These are phyloP conservation scores for Corynascus novoguineensis DNA, from an alignment of 495 filamentous ascomycete genomes.

Conservation along the genomic window DNA sequence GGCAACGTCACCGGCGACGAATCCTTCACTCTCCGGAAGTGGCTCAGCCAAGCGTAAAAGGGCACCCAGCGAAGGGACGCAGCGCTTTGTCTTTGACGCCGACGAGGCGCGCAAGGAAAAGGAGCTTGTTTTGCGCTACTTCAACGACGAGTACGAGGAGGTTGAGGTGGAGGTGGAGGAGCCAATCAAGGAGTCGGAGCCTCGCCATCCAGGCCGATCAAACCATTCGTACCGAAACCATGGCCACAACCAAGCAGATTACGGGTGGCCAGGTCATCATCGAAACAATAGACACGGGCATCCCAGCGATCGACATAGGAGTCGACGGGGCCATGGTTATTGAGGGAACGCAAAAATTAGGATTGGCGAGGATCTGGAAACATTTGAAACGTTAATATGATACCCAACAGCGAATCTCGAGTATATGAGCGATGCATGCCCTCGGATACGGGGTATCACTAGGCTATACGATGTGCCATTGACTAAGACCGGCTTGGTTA, in stretches of 20 bases:
- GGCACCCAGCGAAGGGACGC: slow-evolving; percentile 65
- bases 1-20: slow-evolving; percentile 36
- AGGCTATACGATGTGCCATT: too few relatives aligned
- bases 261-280: slow-evolving; percentile 25
- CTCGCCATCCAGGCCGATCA: slow-evolving; percentile 25
- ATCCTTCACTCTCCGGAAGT: slow-evolving; percentile 26
- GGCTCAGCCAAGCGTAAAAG: slow-evolving; percentile 39
- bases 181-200: slow-evolving; percentile 31
- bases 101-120: slow-evolving; percentile 68
- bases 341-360: neutral
- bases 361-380: neutral
- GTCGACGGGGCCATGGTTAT: slow-evolving; percentile 21
- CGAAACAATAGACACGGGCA: slow-evolving; percentile 21
- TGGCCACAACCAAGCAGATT: slow-evolving; percentile 15
- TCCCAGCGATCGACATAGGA: slow-evolving; percentile 22
- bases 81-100: slow-evolving; percentile 86
- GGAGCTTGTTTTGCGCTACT: slow-evolving; percentile 58
- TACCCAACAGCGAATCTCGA: too few relatives aligned
- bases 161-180: slow-evolving; percentile 62
- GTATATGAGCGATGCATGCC: too few relatives aligned
- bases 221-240: slow-evolving; percentile 13
- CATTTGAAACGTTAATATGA: neutral
- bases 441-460: too few relatives aligned
- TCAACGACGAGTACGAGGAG: slow-evolving; percentile 73
- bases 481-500: too few relatives aligned